phyloP scores from a whole-genome alignment of 2,329 filamentous ascomycete species.

The Clarireedia monteithiana region DNA sequence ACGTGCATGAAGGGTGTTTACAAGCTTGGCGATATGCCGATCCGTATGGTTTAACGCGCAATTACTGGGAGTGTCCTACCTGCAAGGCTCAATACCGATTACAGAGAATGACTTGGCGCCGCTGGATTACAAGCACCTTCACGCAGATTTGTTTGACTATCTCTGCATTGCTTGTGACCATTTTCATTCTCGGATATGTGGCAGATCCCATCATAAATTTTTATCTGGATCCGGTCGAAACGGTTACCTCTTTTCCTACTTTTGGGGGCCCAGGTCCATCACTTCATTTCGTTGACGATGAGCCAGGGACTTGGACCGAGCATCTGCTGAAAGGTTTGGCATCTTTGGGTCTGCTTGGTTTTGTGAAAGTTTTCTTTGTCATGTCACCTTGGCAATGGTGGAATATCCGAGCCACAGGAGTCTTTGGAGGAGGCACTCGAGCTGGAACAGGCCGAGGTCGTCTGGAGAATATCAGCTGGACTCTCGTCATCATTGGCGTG shows the following conservation, averaged over 20 bases:
- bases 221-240: slow-evolving; percentile 71
- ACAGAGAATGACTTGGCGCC: slow-evolving; percentile 67
- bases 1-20: slow-evolving; percentile 89
- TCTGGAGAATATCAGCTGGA: slow-evolving; percentile 69
- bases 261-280: slow-evolving; percentile 34
- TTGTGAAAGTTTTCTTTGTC: slow-evolving; percentile 70
- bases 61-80: slow-evolving; percentile 82
- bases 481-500: slow-evolving; percentile 72
- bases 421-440: slow-evolving; percentile 43
- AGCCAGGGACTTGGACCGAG: slow-evolving; percentile 59
- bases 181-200: slow-evolving; percentile 83
- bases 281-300: slow-evolving; percentile 36
- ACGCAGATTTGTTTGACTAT: slow-evolving; percentile 66
- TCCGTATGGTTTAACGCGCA: slow-evolving; percentile 53
- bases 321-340: slow-evolving; percentile 88
- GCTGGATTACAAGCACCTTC: slow-evolving; percentile 57
- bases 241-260: slow-evolving; percentile 40
- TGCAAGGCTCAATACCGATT: slow-evolving; percentile 79
- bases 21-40: slow-evolving; percentile 73
- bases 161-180: slow-evolving; percentile 58
- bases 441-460: slow-evolving; percentile 64
- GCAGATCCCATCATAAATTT: slow-evolving; percentile 88
- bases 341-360: slow-evolving; percentile 80
- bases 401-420: slow-evolving; percentile 57
- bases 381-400: slow-evolving; percentile 71